Percentiles rank a stretch among this genome's conserved stretches.
These are phyloP conservation scores for Thelephora aurantiotincta DNA, from an alignment of 768 basidiomycete species.

Conservation along the genomic window DNA sequence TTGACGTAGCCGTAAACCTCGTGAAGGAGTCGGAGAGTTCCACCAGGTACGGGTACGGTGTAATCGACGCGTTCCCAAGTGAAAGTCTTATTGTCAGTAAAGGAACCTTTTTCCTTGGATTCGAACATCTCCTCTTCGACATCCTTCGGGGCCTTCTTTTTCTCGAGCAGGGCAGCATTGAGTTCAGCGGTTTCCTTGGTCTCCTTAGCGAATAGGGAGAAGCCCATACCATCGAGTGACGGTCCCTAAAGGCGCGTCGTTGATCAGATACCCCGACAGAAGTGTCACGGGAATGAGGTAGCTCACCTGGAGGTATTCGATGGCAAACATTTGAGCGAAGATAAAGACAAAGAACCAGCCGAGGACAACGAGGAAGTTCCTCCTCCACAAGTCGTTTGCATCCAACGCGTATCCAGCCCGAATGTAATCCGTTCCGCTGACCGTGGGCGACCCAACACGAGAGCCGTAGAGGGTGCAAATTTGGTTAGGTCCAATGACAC, in stretches of 20 bases:
- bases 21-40: constrained; percentile 48
- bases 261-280: not conserved
- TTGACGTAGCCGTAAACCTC: constrained; percentile 72
- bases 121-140: constrained; percentile 6
- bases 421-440: constrained; percentile 52
- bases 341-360: constrained; percentile 62
- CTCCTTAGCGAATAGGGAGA: constrained; percentile 51
- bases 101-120: not conserved
- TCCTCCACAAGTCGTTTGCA: constrained; percentile 43
- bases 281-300: not conserved
- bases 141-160: constrained; percentile 14
- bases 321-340: constrained; percentile 46
- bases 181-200: constrained; percentile 35
- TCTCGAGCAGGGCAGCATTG: constrained; percentile 35
- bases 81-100: constrained; percentile 25
- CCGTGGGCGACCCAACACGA: constrained; percentile 33
- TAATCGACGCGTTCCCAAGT: constrained; percentile 79
- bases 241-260: not conserved
- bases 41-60: constrained; percentile 52
- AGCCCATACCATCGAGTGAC: constrained; percentile 23
- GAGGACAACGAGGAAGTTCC: constrained; percentile 55
- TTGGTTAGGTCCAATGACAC: constrained; percentile 52
- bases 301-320: constrained; percentile 52
- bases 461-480: constrained; percentile 69
- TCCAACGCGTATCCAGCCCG: constrained; percentile 35